These are phyloP conservation scores for Tetrapisispora iriomotensis DNA, from an alignment of 805 yeast species.

Conservation along the genomic window DNA sequence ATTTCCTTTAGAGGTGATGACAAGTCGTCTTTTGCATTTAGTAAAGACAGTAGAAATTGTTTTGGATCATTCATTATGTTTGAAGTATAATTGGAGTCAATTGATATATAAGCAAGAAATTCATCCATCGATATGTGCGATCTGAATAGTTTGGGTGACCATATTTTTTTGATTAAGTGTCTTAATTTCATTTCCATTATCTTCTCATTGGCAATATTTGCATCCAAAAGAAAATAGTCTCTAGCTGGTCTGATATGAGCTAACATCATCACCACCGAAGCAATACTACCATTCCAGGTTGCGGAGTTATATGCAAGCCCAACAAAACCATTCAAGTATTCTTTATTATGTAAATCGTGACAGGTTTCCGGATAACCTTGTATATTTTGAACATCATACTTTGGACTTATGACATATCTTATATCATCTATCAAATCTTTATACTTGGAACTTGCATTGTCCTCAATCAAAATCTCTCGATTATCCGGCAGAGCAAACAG, in stretches of 20 bases:
- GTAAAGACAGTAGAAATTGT: conserved; percentile 48
- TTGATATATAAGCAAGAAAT: conserved; percentile 38
- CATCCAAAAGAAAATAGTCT: conserved; percentile 33
- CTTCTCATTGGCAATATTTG: conserved; percentile 9
- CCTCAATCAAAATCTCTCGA: conserved; percentile 5
- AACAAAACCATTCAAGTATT: conserved; percentile 53
- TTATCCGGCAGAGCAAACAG: conserved; percentile 56
- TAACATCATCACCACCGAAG: conserved; percentile 46
- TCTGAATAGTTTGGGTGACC: conserved; percentile 53
- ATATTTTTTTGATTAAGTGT: conserved; percentile 43
- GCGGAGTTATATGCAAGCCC: conserved; percentile 44
- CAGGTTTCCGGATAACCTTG: conserved; percentile 25
- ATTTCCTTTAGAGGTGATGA: conserved; percentile 20
- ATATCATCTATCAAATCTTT: conserved; percentile 42
- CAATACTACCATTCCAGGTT: conserved; percentile 41
- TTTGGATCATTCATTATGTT: conserved; percentile 40
- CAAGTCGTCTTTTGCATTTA: conserved; percentile 37
- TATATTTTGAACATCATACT: conserved; percentile 32
- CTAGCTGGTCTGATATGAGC: conserved; percentile 46
- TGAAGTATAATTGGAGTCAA: conserved; percentile 8
- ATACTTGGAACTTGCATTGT: no score
- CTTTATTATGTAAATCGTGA: conserved; percentile 36
- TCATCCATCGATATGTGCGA: conserved; percentile 62
- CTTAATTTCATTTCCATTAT: conserved; percentile 39
- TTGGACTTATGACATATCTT: conserved; percentile 42